phyloP scores from a whole-genome alignment of 2,329 filamentous ascomycete genomes.

The Fusarium coffeatum region DNA sequence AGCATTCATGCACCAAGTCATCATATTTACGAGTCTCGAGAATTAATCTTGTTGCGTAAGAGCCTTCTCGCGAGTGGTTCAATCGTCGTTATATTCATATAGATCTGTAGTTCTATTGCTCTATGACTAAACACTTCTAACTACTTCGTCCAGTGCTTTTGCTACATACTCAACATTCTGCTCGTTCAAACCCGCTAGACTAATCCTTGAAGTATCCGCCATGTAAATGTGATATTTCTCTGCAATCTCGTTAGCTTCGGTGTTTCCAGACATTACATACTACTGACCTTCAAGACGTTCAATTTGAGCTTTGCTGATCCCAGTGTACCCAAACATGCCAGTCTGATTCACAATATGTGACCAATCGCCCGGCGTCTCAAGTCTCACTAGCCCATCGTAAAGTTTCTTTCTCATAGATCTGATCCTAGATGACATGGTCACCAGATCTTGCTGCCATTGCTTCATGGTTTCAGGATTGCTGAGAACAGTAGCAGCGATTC shows the following conservation, averaged over 20 bases:
- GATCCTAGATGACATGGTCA: conserved; percentile 54
- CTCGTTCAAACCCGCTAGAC: conserved; percentile 54
- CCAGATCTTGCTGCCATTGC: conserved; percentile 52
- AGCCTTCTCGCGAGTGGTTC: not conserved
- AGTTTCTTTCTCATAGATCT: conserved; percentile 50
- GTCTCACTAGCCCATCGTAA: conserved; percentile 48
- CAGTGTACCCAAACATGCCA: conserved; percentile 60
- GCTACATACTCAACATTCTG: conserved; percentile 48
- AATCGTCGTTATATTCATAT: not conserved
- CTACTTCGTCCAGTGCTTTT: conserved; percentile 30
- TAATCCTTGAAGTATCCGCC: conserved; percentile 54
- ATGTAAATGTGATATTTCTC: conserved; percentile 54
- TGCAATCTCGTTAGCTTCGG: conserved; percentile 15
- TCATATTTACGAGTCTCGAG: not conserved
- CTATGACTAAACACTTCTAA: not conserved
- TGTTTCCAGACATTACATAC: accelerated
- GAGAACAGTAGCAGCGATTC: conserved; percentile 51
- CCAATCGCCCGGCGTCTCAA: conserved; percentile 53
- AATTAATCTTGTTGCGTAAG: not conserved
- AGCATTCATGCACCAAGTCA: accelerated
- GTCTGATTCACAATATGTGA: conserved; percentile 52
- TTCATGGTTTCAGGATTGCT: conserved; percentile 41
- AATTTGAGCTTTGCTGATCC: conserved; percentile 62
- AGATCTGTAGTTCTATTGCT: not conserved
- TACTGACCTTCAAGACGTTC: conserved; percentile 47